phyloP scores from a whole-genome alignment of 331 rosid species.

The Ulmus americana region DNA sequence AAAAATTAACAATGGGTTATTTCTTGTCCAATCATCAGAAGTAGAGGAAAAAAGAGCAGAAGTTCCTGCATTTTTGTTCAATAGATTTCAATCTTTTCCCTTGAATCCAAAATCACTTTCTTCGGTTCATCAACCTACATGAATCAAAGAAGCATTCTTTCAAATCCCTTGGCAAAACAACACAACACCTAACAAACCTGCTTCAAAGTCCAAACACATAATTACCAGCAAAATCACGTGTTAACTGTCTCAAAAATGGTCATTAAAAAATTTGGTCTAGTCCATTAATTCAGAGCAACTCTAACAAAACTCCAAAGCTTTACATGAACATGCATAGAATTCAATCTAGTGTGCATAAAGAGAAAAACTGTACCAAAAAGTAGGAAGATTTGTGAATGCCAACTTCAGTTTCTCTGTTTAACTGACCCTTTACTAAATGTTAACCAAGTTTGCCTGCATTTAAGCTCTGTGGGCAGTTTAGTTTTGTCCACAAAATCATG shows the following conservation, averaged over 20 bases:
- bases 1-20: background rate
- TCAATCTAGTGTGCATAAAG: no score
- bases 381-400: background rate
- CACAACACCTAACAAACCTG: background rate
- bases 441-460: conserved; percentile 2
- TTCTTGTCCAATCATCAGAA: conserved; percentile 18
- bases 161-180: conserved; percentile 11
- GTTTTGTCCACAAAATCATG: conserved; percentile 11
- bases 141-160: conserved; percentile 13
- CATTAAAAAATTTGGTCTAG: background rate
- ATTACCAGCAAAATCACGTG: background rate
- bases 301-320: background rate
- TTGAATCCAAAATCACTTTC: conserved; percentile 67
- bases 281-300: background rate
- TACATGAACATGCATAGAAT: no score
- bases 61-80: conserved; percentile 92
- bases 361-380: no score
- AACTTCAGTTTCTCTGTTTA: background rate
- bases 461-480: background rate
- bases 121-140: conserved; percentile 56
- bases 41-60: conserved; percentile 21
- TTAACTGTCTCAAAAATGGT: background rate
- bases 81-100: conserved; percentile 72
- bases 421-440: background rate
- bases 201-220: background rate